Evolutionary conservation across 2,329 filamentous ascomycete species (phyloP), one percentile per base, ranked within the genome.

Genomic region (Botrytis pseudocinerea): DNA sequence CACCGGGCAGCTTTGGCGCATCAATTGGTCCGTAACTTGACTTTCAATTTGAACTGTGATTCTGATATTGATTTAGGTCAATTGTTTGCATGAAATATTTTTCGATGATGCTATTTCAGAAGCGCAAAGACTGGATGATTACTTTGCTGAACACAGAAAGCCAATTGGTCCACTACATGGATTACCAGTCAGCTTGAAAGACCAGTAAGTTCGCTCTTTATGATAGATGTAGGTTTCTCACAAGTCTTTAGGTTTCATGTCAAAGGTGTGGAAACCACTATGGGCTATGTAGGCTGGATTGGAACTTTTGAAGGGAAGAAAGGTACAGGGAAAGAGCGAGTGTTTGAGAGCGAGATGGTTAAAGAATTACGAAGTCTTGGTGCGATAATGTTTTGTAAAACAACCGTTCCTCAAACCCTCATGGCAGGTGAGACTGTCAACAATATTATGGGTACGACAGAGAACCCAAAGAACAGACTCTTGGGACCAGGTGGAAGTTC

Each of bases 241-340:
- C 28, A 16, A 61, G 0, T 62, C 32, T 54, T 10, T 18, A 72
- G 71, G 75, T 81, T 76, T 75, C 80, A 77, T 76, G 80, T 78
- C 54, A 81, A 74, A 74, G 81, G 76, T 73, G 80, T 78, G 38
- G 79, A 76, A 76, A 79, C 77, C 63, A 81, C 77, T 28, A 91
- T 91, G 84, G 89, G 89, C 20, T 91, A 91, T 77, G 83, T 91
- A 38, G 88, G 89, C 73, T 90, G 89, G 85, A 87, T 91, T n/a
- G 87, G 86, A 10, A 87, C 87, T 0, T 87, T 90, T 75, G 81
- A 91, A 80, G 89, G 87, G 69, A 81, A 84, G 60, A 85, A 85
- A 73, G 84, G 83, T 4, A 86, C 82, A 73, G 85, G 83, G 46
- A 87, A 83, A 78, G 88, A 83, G 82, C 82, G 81, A 79, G 80